Evolutionary conservation across 768 basidiomycete species (phyloP), one percentile per base, ranked within the genome.

Genomic region (Tylopilus subfusipes): DNA sequence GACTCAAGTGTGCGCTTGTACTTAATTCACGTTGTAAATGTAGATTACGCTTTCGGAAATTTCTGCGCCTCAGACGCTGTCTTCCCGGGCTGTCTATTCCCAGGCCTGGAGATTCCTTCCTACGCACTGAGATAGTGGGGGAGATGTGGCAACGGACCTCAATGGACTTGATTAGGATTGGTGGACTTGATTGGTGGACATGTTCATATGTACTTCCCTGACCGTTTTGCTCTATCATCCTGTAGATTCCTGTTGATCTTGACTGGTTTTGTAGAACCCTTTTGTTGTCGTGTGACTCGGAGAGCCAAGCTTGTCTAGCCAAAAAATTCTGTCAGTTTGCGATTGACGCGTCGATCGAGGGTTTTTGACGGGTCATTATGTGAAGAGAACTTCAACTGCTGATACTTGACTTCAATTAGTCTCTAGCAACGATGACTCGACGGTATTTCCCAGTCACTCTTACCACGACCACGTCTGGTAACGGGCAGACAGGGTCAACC

Each of bases 281-380:
- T 53, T 58, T 18, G 56, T 45, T 27, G 53, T 6, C 19, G 54
- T 36, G 5, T 42, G 33, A 2, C 33, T 34, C 33, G 16, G 8
- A 14, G 53, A 50, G 13, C 43, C 44, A 12, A 60, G 27, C 34
- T n/a, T 59, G 19, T 59, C 52, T 29, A 54, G 16, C 40, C 9
- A 39, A 29, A 54, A 38, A 45, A 48, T 50, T 43, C 58, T 52
- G 13, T 24, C 24, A 3, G 52, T 42, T 48, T 59, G 22, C 22
- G 21, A 22, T 48, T 40, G 6, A 38, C 7, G 12, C 9, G 11
- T 25, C 34, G 19, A 14, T 13, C 31, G 4, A 59, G 52, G 2
- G 44, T 9, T 24, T n/a, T 38, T 36, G 18, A 50, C 40, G 48
- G 58, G 39, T 38, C 27, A 33, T 42, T 34, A 43, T n/a, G 58